Evolutionary conservation across 768 basidiomycete genomes (phyloP).

Genomic region (Filobasidium floriforme): DNA sequence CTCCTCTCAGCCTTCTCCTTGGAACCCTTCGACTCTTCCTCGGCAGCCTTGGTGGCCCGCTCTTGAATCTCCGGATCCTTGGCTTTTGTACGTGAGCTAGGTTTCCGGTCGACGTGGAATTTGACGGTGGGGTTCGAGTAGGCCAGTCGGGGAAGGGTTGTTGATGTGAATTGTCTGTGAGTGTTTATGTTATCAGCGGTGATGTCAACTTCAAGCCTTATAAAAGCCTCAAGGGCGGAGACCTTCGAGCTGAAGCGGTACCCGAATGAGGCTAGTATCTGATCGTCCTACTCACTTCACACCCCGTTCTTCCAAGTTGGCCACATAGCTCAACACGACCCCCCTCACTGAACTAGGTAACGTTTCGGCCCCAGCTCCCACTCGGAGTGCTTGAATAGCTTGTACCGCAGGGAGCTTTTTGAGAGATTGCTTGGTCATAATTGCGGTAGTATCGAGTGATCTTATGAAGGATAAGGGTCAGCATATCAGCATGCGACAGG

Average conservation of each 20-base stretch:
- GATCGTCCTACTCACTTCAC: constrained; percentile 8
- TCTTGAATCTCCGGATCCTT: constrained; percentile 21
- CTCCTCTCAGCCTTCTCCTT: background rate
- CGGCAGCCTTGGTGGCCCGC: constrained; percentile 10
- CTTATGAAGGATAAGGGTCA: too few species aligned
- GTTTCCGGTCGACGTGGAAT: constrained; percentile 9
- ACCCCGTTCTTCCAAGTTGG: background rate
- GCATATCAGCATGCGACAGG: too few species aligned
- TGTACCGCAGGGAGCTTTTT: constrained; percentile 9
- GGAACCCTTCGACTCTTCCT: background rate
- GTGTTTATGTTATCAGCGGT: background rate
- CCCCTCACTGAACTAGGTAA: constrained; percentile 6
- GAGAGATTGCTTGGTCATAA: constrained; percentile 16
- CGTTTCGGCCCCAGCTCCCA: constrained; percentile 11
- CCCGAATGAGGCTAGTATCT: background rate
- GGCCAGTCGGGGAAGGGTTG: constrained; percentile 18
- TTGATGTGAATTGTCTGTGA: constrained; percentile 16
- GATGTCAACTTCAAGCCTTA: background rate
- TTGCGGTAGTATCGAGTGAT: background rate
- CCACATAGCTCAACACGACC: constrained; percentile 9
- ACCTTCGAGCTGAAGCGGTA: background rate
- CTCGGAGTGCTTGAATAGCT: constrained; percentile 14
- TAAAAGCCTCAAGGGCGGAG: too few species aligned
- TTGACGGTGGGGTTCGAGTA: constrained; percentile 15
- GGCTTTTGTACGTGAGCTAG: constrained; percentile 14